Percentiles rank a stretch among this genome's conserved stretches.
Conservation (phyloP, 2,329 filamentous ascomycete species). For the Colletotrichum gigasporum region DNA sequence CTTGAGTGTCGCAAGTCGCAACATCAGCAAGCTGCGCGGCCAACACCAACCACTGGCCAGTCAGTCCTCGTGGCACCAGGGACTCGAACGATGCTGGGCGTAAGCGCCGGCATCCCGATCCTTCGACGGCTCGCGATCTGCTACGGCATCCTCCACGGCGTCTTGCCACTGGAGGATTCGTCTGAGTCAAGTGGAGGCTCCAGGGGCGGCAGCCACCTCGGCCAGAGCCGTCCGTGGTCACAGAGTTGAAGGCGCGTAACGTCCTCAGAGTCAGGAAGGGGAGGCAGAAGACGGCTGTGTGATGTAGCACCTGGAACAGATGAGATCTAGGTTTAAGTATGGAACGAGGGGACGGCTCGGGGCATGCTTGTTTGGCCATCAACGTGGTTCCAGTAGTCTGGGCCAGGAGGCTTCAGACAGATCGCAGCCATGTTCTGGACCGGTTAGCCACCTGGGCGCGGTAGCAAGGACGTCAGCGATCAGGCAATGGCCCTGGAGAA, state of each 20-base stretch:
- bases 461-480: background rate
- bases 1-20: too few relatives aligned
- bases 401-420: constrained; percentile 24
- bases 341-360: background rate
- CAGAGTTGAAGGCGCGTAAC: background rate
- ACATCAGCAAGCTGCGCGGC: too few relatives aligned
- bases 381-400: constrained; percentile 28
- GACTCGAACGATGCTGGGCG: background rate
- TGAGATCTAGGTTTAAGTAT: background rate
- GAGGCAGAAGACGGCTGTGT: constrained; percentile 1
- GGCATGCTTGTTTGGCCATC: constrained; percentile 2
- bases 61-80: background rate
- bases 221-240: too few relatives aligned
- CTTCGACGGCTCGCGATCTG: constrained; percentile 9
- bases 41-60: too few relatives aligned
- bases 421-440: constrained; percentile 4
- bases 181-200: constrained; percentile 1
- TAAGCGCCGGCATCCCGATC: constrained; percentile 1
- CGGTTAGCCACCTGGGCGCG: background rate
- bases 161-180: background rate
- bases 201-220: background rate
- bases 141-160: background rate
- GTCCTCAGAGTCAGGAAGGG: background rate
- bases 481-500: background rate
- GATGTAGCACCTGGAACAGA: constrained; percentile 22